phyloP scores from a whole-genome alignment of 192 early-diverging fungal species.

The Umbelopsis ramanniana region DNA sequence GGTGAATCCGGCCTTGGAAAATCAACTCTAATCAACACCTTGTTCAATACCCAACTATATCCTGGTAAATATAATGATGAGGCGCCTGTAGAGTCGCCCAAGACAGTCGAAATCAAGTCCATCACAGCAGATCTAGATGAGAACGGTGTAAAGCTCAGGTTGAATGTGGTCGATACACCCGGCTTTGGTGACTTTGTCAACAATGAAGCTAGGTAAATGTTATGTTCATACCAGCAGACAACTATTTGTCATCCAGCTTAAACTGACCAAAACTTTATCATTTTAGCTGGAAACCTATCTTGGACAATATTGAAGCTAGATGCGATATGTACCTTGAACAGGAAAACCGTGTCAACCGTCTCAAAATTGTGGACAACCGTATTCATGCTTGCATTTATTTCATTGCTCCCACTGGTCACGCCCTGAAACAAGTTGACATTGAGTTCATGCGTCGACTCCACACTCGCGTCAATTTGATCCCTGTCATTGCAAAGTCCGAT shows the following conservation, averaged over 20 bases:
- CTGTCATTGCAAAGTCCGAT: conserved; percentile 91
- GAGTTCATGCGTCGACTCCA: conserved; percentile 94
- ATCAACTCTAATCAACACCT: conserved; percentile 96
- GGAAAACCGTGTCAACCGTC: conserved; percentile 91
- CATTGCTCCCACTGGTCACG: conserved; percentile 96
- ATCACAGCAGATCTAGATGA: conserved; percentile 94
- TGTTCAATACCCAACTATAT: conserved; percentile 91
- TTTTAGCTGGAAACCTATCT: conserved; percentile 98
- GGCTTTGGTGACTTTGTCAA: conserved; percentile 99
- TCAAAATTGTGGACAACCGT: conserved; percentile 90
- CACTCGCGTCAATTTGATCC: conserved; percentile 88
- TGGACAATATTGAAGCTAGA: conserved; percentile 94
- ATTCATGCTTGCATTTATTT: conserved; percentile 97
- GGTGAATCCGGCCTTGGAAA: conserved; percentile 94
- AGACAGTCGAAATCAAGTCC: conserved; percentile 82
- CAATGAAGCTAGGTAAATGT: conserved; percentile 86
- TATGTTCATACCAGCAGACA: background rate
- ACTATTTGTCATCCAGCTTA: background rate
- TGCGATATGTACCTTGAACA: conserved; percentile 93
- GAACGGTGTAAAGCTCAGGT: conserved; percentile 90
- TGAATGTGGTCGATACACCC: conserved; percentile 98
- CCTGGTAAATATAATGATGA: conserved; percentile 72
- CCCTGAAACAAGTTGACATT: conserved; percentile 89
- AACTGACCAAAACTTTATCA: too few species aligned
- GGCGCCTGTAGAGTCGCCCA: conserved; percentile 66